Percentiles rank a stretch among this genome's conserved stretches.
Conservation (phyloP, 768 basidiomycete species). For the Asterophora lycoperdoides region DNA sequence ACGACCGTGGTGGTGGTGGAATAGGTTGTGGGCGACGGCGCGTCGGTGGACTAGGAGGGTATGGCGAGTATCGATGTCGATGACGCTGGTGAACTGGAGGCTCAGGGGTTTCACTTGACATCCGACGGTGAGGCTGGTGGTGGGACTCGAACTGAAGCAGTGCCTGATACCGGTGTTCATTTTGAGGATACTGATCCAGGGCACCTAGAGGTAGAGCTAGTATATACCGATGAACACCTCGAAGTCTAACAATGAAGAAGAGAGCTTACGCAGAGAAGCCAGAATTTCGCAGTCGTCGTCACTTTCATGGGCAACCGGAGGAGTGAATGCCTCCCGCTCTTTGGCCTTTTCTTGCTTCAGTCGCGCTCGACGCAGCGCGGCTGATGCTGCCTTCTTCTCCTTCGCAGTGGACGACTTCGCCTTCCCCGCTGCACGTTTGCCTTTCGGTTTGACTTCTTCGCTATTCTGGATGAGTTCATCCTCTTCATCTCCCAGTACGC, state of each 20-base stretch:
- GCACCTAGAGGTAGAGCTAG: not conserved
- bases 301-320: constrained; percentile 9
- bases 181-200: constrained; percentile 14
- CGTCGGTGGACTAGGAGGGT: constrained; percentile 15
- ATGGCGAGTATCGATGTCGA: constrained; percentile 36
- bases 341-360: constrained; percentile 18
- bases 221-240: not conserved
- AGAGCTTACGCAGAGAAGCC: constrained; percentile 8
- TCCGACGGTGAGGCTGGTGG: not conserved
- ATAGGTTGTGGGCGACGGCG: constrained; percentile 15
- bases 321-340: constrained; percentile 12
- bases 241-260: not conserved
- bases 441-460: constrained; percentile 26
- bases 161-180: constrained; percentile 7
- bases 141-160: constrained; percentile 7
- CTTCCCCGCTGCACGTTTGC: constrained; percentile 21
- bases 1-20: constrained; percentile 39
- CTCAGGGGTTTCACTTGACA: constrained; percentile 3
- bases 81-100: constrained; percentile 4
- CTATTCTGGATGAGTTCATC: constrained; percentile 14
- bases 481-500: constrained; percentile 20
- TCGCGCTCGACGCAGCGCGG: constrained; percentile 18
- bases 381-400: constrained; percentile 24
- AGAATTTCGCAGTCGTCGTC: constrained; percentile 13
- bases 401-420: constrained; percentile 19